Percentiles rank a stretch among this genome's conserved stretches.
phyloP scores from a whole-genome alignment of 768 basidiomycete genomes.

The Mycena rosella region DNA sequence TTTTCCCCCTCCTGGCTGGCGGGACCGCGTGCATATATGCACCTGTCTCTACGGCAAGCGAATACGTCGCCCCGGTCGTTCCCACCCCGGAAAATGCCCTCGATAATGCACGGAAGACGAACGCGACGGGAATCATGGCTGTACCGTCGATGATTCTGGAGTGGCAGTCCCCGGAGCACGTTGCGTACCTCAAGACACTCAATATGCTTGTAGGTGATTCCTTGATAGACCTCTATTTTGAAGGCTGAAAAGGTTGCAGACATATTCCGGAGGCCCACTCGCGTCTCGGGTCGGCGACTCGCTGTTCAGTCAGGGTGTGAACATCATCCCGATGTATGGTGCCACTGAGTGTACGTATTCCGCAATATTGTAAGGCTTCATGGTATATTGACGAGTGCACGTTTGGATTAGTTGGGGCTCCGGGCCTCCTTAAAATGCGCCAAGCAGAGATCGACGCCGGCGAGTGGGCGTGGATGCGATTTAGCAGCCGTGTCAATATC shows the following conservation, averaged over 20 bases:
- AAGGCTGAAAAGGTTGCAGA: constrained; percentile 35
- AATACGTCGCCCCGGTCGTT: constrained; percentile 46
- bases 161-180: constrained; percentile 48
- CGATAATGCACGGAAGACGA: constrained; percentile 45
- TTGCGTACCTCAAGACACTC: constrained; percentile 47
- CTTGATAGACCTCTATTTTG: not conserved
- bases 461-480: constrained; percentile 47
- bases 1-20: constrained; percentile 44
- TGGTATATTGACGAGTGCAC: constrained; percentile 24
- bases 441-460: constrained; percentile 37
- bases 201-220: constrained; percentile 45
- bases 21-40: constrained; percentile 47
- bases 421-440: constrained; percentile 31
- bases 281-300: constrained; percentile 51
- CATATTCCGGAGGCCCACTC: constrained; percentile 52
- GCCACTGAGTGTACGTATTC: constrained; percentile 48
- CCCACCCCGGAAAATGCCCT: constrained; percentile 57
- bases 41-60: constrained; percentile 49
- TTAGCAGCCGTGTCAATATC: no score
- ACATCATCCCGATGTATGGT: constrained; percentile 50
- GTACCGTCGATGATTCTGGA: constrained; percentile 56
- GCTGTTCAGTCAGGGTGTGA: no score
- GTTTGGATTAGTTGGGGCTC: constrained; percentile 37
- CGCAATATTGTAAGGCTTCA: constrained; percentile 34
- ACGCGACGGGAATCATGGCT: constrained; percentile 45